Base-by-base conservation (phyloP, 176 grass and related monocot genomes). In the Leersia perrieri region DNA sequence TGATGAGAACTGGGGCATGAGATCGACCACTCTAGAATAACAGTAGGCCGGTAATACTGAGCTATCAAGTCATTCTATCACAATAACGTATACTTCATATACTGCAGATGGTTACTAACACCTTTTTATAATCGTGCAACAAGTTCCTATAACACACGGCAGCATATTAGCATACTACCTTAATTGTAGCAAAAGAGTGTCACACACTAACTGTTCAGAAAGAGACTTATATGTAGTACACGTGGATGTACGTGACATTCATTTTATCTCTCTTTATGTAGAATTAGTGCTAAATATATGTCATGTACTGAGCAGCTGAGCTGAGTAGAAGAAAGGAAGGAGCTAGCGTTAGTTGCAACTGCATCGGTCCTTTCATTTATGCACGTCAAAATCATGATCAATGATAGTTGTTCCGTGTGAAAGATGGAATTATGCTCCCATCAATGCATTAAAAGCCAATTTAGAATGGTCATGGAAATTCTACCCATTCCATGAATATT, bases 321-420 rank as follows among this genome's bases (percentile, higher is more conserved):
- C 25, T 8, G 39, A 71, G 68, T 7, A 29, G 68, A 71, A 71
- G 9, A 12, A 28, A 25, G 27, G 38, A 69, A 10, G 5, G 51
- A 12, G n/a, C n/a, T n/a, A n/a, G 68, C 7, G 58, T 55, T 72
- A 55, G 75, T 39, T 66, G 60, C 42, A 58, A 53, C 58, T 27
- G 60, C 60, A 73, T 40, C 60, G n/a, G 41, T 27, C 33, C 39
- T 53, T 45, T 72, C 83, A 79, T 85, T 66, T 72, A 85, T 73
- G 31, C 83, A 15, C 83, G 64, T 35, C 68, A 55, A 53, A 14
- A 53, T 64, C 66, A 42, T 61, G 66, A 85, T 79, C 68, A 66
- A 73, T 73, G 7, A 28, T 25, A 6, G n/a, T 61, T 16, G 62
- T 60, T 65, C 73, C 55, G 29, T 30, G 73, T 47, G 4, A 82